These are phyloP conservation scores for Staphylotrichum longicolle DNA, from an alignment of 495 filamentous ascomycete genomes.

Conservation along the genomic window DNA sequence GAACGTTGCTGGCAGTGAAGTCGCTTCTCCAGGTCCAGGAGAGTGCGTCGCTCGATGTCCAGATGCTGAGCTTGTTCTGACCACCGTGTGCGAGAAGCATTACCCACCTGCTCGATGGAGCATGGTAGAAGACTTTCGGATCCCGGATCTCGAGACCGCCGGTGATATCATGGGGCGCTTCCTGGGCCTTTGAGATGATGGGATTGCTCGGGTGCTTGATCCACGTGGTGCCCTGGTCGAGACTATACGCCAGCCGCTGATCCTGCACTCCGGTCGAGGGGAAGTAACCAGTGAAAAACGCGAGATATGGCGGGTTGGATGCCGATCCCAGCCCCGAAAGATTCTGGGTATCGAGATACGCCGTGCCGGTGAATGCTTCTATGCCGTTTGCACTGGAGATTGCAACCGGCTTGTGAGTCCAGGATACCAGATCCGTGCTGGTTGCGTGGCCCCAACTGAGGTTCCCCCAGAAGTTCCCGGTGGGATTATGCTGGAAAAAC, in stretches of 20 bases:
- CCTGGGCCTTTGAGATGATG: conserved; percentile 5
- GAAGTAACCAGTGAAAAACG: conserved; percentile 6
- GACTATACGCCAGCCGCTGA: conserved; percentile 8
- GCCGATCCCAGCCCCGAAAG: conserved; percentile 5
- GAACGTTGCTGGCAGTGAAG: not conserved
- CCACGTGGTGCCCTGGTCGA: conserved; percentile 7
- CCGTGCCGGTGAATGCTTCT: conserved; percentile 7
- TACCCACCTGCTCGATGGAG: conserved; percentile 3
- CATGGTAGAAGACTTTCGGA: conserved; percentile 7
- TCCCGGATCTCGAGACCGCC: conserved; percentile 1
- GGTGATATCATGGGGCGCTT: conserved; percentile 4
- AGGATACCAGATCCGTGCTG: conserved; percentile 5
- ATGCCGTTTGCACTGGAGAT: conserved; percentile 8
- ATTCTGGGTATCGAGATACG: not conserved
- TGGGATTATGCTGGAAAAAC: conserved; percentile 6
- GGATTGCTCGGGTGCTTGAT: not conserved
- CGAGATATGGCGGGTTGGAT: conserved; percentile 9
- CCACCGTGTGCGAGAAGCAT: conserved; percentile 7
- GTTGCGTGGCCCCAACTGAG: conserved; percentile 7
- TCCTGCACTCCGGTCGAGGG: conserved; percentile 2
- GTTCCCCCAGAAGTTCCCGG: conserved; percentile 4
- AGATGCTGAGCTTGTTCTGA: conserved; percentile 2
- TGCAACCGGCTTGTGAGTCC: conserved; percentile 8
- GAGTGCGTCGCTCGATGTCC: conserved; percentile 4
- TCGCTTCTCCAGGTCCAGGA: conserved; percentile 8